phyloP scores from a whole-genome alignment of 352 stramenopile species.

The Phytophthora chlamydospora region DNA sequence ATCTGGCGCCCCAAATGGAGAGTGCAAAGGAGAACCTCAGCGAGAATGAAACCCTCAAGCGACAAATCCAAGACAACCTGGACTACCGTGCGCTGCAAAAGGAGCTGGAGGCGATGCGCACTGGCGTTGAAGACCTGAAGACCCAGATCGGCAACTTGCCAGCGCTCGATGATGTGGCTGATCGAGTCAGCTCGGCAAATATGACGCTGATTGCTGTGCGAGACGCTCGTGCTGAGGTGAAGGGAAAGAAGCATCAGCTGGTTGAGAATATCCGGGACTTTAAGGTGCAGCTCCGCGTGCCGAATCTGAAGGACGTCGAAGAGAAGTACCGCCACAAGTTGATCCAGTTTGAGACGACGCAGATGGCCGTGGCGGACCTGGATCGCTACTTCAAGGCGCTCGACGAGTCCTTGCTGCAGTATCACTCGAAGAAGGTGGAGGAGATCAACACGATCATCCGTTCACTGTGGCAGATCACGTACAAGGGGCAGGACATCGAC shows the following conservation, averaged over 20 bases:
- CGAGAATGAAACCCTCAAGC: conserved; percentile 66
- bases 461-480: conserved; percentile 98
- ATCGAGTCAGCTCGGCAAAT: conserved; percentile 46
- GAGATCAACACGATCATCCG: conserved; percentile 99
- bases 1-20: conserved; percentile 59
- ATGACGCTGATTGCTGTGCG: conserved; percentile 32
- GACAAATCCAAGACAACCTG: conserved; percentile 80
- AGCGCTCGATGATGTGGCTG: conserved; percentile 51
- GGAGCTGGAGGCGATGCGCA: conserved; percentile 49
- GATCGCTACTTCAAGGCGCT: conserved; percentile 97
- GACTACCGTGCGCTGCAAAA: conserved; percentile 65
- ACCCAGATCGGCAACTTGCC: conserved; percentile 62
- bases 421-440: conserved; percentile 98
- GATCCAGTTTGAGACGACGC: conserved; percentile 97
- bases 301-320: conserved; percentile 94
- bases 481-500: conserved; percentile 99
- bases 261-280: conserved; percentile 62
- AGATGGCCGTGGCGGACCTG: conserved; percentile 95
- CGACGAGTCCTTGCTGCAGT: conserved; percentile 96
- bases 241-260: conserved; percentile 62
- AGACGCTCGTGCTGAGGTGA: conserved; percentile 45
- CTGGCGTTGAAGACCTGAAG: conserved; percentile 43
- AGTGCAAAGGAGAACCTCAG: conserved; percentile 43
- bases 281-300: conserved; percentile 57
- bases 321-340: conserved; percentile 93